Evolutionary conservation across 1,284 basidiomycete species (phyloP), one percentile per base, ranked within the genome.

Genomic region (Trichosporon coremiiforme): DNA sequence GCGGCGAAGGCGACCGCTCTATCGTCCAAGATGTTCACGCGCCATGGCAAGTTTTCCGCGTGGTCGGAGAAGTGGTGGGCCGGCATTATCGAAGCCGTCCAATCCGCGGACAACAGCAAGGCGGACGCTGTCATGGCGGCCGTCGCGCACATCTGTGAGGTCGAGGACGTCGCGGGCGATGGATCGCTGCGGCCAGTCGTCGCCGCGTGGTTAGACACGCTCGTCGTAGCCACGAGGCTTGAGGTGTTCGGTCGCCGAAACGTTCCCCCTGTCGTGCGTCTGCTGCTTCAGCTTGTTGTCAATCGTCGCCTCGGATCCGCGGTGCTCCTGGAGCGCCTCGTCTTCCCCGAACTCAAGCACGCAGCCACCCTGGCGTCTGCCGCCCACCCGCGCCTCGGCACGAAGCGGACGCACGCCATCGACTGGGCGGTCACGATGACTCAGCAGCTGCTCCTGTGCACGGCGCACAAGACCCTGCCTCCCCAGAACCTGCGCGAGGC

Each of bases 51-150:
- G 50, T 80, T 79, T 60, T 36, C 64, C 1, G 31, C 47, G 1
- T 81, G 80, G 80, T 73, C 73, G 3, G 20, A 64, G 3, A 60
- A 65, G 4, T 81, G 80, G 80, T 81, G 80, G 80, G 31, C 70
- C 10, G 73, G 70, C 0, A 65, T 80, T 57, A 66, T 79, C n/a
- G 68, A 74, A 25, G 71, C 74, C 7, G 67, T 79, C 4, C 73
- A 75, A 53, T 50, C 72, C 0, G 68, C 70, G 2, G 68, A 73
- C 4, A 55, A 67, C 13, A 60, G 65, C 45, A 71, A 74, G 68
- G 55, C 66, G 1, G 31, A 68, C 12, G 47, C 69, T 0, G 67
- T 76, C 6, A 47, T 76, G 10, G 73, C 75, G 0, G 67, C 74
- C 6, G 45, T 74, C 4, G 70, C 71, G 1, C 80, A 79, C 65